These are phyloP conservation scores for Termitomyces sp. DNA, from an alignment of 768 basidiomycete genomes.

Conservation along the genomic window DNA sequence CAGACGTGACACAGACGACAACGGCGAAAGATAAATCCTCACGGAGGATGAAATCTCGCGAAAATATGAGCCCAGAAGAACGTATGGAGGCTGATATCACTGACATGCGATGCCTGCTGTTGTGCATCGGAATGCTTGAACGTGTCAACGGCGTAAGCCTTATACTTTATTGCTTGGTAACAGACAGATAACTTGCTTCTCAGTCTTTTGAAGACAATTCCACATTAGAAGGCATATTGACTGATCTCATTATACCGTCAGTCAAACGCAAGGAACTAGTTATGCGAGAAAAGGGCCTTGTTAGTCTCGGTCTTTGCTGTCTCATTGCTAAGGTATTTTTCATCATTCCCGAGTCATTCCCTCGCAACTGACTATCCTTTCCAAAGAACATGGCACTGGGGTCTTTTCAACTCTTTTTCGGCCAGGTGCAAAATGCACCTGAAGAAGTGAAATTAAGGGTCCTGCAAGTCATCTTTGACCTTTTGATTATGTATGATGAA, in stretches of 20 bases:
- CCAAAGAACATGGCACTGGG: conserved; percentile 52
- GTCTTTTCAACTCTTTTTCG: conserved; percentile 80
- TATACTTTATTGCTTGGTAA: conserved; percentile 27
- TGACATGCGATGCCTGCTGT: conserved; percentile 75
- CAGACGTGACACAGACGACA: conserved; percentile 21
- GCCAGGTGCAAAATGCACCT: conserved; percentile 73
- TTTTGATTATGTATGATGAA: conserved; percentile 84
- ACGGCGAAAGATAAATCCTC: conserved; percentile 23
- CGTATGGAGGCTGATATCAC: conserved; percentile 58
- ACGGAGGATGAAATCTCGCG: conserved; percentile 42
- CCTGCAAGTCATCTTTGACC: conserved; percentile 83
- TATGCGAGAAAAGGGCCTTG: conserved; percentile 75
- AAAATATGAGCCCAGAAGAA: conserved; percentile 61
- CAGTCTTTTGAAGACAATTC: conserved; percentile 74
- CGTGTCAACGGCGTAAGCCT: conserved; percentile 79
- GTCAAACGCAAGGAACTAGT: conserved; percentile 83
- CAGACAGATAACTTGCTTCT: background rate
- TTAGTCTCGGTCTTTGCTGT: conserved; percentile 79
- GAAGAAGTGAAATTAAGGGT: conserved; percentile 74
- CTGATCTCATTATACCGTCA: conserved; percentile 85
- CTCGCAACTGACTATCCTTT: background rate
- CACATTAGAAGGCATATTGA: conserved; percentile 74
- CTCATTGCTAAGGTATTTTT: conserved; percentile 66
- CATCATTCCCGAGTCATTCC: background rate
- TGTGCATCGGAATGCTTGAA: conserved; percentile 87